Evolutionary conservation across 495 filamentous ascomycete genomes (phyloP).

Genomic region (Jackrogersella minutella): DNA sequence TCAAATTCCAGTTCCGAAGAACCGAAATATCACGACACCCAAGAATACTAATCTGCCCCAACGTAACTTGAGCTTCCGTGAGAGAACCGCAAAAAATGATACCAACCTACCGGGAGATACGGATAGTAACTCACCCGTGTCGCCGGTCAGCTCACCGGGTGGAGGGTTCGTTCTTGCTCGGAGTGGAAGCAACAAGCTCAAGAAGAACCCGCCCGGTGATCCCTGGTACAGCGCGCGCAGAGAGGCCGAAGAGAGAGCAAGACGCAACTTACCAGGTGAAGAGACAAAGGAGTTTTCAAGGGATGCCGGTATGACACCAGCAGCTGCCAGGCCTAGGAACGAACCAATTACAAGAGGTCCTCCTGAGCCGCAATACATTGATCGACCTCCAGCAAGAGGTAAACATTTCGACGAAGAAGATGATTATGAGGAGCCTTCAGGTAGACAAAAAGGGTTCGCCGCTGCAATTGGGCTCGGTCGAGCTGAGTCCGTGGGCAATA

Average conservation of each 20-base stretch:
- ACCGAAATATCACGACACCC: slow-evolving; percentile 25
- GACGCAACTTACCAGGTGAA: slow-evolving; percentile 12
- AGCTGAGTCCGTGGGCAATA: slow-evolving; percentile 13
- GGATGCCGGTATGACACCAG: neutral
- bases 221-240: slow-evolving; percentile 46
- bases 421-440: slow-evolving; percentile 29
- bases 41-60: slow-evolving; percentile 49
- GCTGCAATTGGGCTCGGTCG: slow-evolving; percentile 16
- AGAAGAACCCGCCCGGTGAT: slow-evolving; percentile 55
- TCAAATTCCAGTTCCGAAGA: slow-evolving; percentile 43
- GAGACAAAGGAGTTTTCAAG: slow-evolving; percentile 7
- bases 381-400: slow-evolving; percentile 39
- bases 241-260: slow-evolving; percentile 44
- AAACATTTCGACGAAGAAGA: slow-evolving; percentile 36
- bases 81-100: slow-evolving; percentile 54
- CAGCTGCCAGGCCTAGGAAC: slow-evolving; percentile 5
- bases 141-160: slow-evolving; percentile 38
- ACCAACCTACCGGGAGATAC: slow-evolving; percentile 40
- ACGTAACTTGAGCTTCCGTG: slow-evolving; percentile 60
- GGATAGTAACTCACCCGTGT: slow-evolving; percentile 28
- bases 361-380: slow-evolving; percentile 12
- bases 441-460: slow-evolving; percentile 28
- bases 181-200: slow-evolving; percentile 58
- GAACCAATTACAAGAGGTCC: slow-evolving; percentile 6
- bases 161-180: slow-evolving; percentile 45